Evolutionary conservation across 2,329 filamentous ascomycete genomes (phyloP).

Genomic region (Penicillium sp.): DNA sequence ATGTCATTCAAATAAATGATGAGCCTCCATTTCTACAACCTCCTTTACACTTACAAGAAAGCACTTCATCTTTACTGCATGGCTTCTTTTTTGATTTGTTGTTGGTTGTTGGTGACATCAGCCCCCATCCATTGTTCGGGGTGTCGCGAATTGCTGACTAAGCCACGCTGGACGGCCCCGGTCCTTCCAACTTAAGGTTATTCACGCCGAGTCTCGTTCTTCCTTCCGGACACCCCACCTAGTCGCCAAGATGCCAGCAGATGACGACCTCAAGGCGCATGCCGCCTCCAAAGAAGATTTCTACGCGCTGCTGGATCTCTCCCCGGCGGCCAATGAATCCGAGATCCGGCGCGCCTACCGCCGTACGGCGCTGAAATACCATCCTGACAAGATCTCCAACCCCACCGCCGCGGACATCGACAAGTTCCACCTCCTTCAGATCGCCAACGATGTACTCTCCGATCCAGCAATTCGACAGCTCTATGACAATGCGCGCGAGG

Average conservation of each 20-base stretch:
- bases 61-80: no score
- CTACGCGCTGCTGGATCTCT: conserved; percentile 75
- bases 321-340: conserved; percentile 67
- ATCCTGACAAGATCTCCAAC: conserved; percentile 86
- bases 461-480: conserved; percentile 72
- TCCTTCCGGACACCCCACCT: neutral
- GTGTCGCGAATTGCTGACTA: no score
- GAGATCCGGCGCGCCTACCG: conserved; percentile 85
- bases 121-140: no score
- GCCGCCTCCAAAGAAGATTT: conserved; percentile 72
- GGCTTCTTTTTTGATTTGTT: no score
- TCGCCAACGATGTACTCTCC: conserved; percentile 82
- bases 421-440: conserved; percentile 84
- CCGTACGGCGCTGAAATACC: conserved; percentile 84
- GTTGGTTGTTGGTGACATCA: no score
- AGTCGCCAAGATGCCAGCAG: conserved; percentile 43
- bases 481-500: conserved; percentile 79
- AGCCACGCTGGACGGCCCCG: no score
- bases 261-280: conserved; percentile 61
- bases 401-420: conserved; percentile 71
- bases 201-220: neutral
- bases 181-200: neutral
- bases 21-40: no score
- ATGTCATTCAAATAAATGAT: no score
- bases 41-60: no score